Conservation (phyloP, 768 basidiomycete species). For the Gloeopeniophorella convolvens region DNA sequence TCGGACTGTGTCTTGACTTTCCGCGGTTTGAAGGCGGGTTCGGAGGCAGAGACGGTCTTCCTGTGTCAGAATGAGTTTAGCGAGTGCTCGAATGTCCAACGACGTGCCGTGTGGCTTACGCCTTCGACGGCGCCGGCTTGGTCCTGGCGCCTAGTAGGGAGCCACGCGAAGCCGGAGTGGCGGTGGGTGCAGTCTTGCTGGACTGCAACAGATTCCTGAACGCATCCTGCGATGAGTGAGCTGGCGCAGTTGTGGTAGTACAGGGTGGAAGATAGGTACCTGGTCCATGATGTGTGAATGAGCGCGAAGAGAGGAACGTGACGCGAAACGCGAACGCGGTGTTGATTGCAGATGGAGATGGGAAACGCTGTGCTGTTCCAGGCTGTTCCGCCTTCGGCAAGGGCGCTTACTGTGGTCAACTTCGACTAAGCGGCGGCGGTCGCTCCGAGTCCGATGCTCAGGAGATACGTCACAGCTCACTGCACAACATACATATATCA, state of each 20-base stretch:
- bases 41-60: conserved; percentile 42
- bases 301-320: too few relatives aligned
- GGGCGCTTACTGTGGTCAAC: too few relatives aligned
- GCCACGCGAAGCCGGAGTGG: conserved; percentile 28
- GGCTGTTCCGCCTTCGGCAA: too few relatives aligned
- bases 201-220: conserved; percentile 47
- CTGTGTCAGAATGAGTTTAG: conserved; percentile 23
- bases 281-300: too few relatives aligned
- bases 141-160: conserved; percentile 27
- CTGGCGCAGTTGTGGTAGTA: not conserved
- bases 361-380: too few relatives aligned
- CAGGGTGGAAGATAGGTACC: conserved; percentile 5
- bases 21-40: conserved; percentile 75
- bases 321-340: too few relatives aligned
- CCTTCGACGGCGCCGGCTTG: conserved; percentile 14
- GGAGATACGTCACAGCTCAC: not conserved
- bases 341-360: too few relatives aligned
- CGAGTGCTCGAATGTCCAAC: not conserved
- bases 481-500: not conserved
- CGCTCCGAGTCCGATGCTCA: too few relatives aligned
- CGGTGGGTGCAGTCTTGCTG: conserved; percentile 25
- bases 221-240: conserved; percentile 40
- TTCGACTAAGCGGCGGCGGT: too few relatives aligned
- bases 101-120: conserved; percentile 1
- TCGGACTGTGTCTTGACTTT: conserved; percentile 52